A percentile compares a stretch with the other conserved stretches of the same genome.
These are phyloP conservation scores for Heterobasidion irregulare DNA, from an alignment of 1,284 basidiomycete species.

Conservation along the genomic window DNA sequence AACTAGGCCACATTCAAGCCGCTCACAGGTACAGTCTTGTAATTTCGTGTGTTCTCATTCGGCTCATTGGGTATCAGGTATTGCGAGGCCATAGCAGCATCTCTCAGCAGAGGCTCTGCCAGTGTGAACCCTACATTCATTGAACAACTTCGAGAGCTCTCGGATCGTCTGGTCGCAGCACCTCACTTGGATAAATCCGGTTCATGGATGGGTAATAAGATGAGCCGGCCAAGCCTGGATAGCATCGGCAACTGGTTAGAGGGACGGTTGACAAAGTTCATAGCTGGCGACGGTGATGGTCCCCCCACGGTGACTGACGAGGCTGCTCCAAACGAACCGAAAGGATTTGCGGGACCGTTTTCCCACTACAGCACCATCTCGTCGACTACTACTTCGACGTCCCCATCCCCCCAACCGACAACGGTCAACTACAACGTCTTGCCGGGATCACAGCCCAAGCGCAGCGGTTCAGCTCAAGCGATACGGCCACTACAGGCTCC, in stretches of 20 bases:
- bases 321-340: conserved; percentile 32
- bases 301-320: conserved; percentile 30
- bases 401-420: conserved; percentile 64
- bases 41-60: background rate
- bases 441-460: conserved; percentile 25
- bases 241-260: conserved; percentile 91
- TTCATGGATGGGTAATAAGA: conserved; percentile 78
- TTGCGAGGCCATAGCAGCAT: conserved; percentile 83
- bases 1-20: conserved; percentile 66
- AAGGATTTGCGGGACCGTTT: conserved; percentile 73
- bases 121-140: conserved; percentile 63
- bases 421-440: conserved; percentile 35
- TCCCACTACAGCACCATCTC: conserved; percentile 94
- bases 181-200: conserved; percentile 64
- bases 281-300: conserved; percentile 79
- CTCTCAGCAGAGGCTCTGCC: conserved; percentile 57
- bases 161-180: conserved; percentile 75
- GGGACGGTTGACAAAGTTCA: conserved; percentile 92
- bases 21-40: conserved; percentile 54
- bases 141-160: conserved; percentile 75
- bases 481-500: conserved; percentile 33
- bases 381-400: conserved; percentile 63
- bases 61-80: conserved; percentile 49
- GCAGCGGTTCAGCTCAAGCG: conserved; percentile 63
- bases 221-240: conserved; percentile 86